Evolutionary conservation across 495 filamentous ascomycete species (phyloP).

Genomic region (Trichocladium antarcticum): DNA sequence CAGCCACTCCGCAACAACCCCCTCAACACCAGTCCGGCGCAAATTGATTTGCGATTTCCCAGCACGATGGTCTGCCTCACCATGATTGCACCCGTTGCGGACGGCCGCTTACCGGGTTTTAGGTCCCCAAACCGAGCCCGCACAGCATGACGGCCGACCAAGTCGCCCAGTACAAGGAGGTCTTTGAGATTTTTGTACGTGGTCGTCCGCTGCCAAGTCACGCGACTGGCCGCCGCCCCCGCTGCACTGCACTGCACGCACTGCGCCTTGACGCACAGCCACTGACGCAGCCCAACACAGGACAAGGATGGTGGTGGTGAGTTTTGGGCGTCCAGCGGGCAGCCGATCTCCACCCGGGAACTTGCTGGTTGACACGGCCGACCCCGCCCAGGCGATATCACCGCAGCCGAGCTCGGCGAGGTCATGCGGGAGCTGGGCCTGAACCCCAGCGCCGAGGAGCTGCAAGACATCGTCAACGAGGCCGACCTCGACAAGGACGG

Average conservation of each 20-base stretch:
- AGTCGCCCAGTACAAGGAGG: constrained; percentile 88
- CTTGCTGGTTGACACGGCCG: background rate
- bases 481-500: constrained; percentile 37
- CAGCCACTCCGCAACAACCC: background rate
- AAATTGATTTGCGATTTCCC: too few species aligned
- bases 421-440: constrained; percentile 39
- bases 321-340: too few species aligned
- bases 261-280: background rate
- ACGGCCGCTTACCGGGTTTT: background rate
- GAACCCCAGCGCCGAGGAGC: constrained; percentile 33
- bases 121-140: constrained; percentile 40
- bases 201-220: background rate
- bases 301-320: constrained; percentile 95
- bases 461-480: constrained; percentile 39
- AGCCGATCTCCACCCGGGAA: background rate
- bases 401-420: constrained; percentile 31
- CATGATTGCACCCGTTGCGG: too few species aligned
- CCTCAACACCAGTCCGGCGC: background rate
- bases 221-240: background rate
- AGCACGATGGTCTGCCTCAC: background rate
- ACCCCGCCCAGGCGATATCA: constrained; percentile 28
- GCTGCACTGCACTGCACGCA: constrained; percentile 3
- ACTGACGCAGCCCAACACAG: constrained; percentile 30
- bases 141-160: constrained; percentile 69
- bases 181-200: constrained; percentile 88